phyloP scores from a whole-genome alignment of 164 flowering plant species.

The Euptelea pleiosperma region DNA sequence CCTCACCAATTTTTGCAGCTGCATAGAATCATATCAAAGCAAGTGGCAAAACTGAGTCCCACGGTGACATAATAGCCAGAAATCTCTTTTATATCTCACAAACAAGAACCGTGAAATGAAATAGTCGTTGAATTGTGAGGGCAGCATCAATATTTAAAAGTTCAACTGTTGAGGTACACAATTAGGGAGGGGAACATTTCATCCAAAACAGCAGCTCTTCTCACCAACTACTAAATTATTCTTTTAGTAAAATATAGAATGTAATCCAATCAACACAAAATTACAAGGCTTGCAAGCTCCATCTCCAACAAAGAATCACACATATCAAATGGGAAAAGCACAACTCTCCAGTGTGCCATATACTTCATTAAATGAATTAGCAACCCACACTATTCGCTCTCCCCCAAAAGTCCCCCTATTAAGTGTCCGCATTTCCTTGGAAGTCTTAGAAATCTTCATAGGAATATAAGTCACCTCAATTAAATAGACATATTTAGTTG shows the following conservation, averaged over 20 bases:
- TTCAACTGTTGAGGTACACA: not conserved
- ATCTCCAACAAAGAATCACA: not conserved
- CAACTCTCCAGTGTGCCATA: not conserved
- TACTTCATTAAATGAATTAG: not conserved
- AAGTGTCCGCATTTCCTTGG: too few relatives aligned
- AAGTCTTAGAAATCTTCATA: too few relatives aligned
- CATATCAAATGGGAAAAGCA: not conserved
- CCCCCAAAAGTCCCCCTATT: too few relatives aligned
- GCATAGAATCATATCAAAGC: constrained; percentile 13
- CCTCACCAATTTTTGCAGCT: constrained; percentile 92
- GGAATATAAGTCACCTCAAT: constrained; percentile 1
- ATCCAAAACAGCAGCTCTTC: not conserved
- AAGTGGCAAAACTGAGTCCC: not conserved
- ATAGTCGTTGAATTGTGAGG: too few relatives aligned
- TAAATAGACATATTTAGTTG: not conserved
- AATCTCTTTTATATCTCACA: too few relatives aligned
- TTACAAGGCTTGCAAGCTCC: not conserved
- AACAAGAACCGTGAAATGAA: too few relatives aligned
- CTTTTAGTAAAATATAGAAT: not conserved
- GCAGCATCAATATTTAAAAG: too few relatives aligned
- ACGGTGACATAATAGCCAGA: not conserved
- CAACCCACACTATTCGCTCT: too few relatives aligned
- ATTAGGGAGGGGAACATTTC: not conserved
- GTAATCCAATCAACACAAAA: not conserved
- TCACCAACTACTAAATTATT: too few relatives aligned